A percentile compares a stretch with the other conserved stretches of the same genome.
Conservation (phyloP, 139 green algal species). For the Micractinium conductrix region DNA sequence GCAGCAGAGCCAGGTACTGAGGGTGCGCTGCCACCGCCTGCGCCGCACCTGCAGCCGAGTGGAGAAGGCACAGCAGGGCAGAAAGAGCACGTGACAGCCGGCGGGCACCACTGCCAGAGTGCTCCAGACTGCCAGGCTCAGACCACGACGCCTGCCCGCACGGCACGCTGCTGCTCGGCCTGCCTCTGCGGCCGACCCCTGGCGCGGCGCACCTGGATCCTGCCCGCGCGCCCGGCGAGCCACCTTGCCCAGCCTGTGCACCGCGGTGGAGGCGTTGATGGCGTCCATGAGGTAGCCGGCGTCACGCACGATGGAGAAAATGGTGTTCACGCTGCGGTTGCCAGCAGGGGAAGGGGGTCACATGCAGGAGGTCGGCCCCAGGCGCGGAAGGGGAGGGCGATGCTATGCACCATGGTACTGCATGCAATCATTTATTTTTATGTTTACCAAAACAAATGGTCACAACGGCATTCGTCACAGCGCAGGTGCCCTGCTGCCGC, state of each 20-base stretch:
- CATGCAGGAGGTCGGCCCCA: background rate
- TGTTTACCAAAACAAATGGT: no score
- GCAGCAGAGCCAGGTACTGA: slow-evolving; percentile 43
- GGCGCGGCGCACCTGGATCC: slow-evolving; percentile 1
- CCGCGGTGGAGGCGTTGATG: slow-evolving; percentile 77
- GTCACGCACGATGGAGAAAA: slow-evolving; percentile 61
- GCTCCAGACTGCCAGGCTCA: no score
- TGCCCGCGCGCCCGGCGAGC: slow-evolving; percentile 12
- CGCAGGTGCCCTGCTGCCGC: no score
- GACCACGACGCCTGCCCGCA: no score
- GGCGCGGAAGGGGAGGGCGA: no score
- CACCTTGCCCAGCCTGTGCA: slow-evolving; percentile 76
- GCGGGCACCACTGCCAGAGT: no score
- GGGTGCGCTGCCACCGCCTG: slow-evolving; percentile 13
- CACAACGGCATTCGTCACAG: no score
- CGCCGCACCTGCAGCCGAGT: background rate
- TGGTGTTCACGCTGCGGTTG: slow-evolving; percentile 21
- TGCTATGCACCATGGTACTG: no score
- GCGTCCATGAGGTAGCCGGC: slow-evolving; percentile 57
- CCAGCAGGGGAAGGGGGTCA: background rate
- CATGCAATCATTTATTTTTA: background rate
- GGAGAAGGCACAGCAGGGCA: background rate
- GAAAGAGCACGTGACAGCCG: background rate
- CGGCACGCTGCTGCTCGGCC: background rate
- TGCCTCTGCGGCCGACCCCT: no score